Base-by-base conservation (phyloP, 495 filamentous ascomycete genomes). In the Aspergillus indologenus region DNA sequence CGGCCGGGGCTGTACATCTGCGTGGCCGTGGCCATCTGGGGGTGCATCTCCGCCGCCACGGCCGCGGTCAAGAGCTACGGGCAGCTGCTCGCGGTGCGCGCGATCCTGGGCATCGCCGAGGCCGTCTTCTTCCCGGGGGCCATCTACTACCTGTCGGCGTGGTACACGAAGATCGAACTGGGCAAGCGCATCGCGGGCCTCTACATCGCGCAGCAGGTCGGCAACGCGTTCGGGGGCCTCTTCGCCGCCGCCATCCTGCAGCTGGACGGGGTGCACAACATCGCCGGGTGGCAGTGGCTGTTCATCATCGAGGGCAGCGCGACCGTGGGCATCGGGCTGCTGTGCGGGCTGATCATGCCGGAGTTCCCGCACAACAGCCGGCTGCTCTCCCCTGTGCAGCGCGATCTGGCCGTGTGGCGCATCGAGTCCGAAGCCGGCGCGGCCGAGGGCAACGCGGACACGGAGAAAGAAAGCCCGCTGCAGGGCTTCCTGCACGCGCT, bases 171-270 rank as follows among this genome's bases (percentile, higher is more conserved):
- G 60, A 70, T 72, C 46, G 81, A 85, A 69, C 70, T 84, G 8
- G 75, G 80, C 11, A 81, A 81, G 65, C 74, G 83, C 52, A 77
- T 83, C 56, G 79, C 82, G n/a, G 78, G 82, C 20, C 78, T 83
- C 53, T 82, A 83, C 57, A 83, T 81, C 40, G 77, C 80, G 2
- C 76, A 82, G 8, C 80, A 79, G 40, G 75, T 81, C 47, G 81
- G 81, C 7, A 80, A 82, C 24, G 83, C 80, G 21, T 84, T 85
- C 29, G 81, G 81, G 29, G 83, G 83, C 7, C 66, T 85, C 8
- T 72, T 84, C 45, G 81, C 82, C 1, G 77, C 79, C 2, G 79
- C 73, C 0, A 83, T 87, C 24, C 72, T 80, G 19, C 65, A 73
- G 31, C 79, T 85, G 5, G 73, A 77, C 29, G 78, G 75, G 0